Evolutionary conservation across 768 basidiomycete genomes (phyloP), one percentile per base, ranked within the genome.

Genomic region (Roridomyces roridus): DNA sequence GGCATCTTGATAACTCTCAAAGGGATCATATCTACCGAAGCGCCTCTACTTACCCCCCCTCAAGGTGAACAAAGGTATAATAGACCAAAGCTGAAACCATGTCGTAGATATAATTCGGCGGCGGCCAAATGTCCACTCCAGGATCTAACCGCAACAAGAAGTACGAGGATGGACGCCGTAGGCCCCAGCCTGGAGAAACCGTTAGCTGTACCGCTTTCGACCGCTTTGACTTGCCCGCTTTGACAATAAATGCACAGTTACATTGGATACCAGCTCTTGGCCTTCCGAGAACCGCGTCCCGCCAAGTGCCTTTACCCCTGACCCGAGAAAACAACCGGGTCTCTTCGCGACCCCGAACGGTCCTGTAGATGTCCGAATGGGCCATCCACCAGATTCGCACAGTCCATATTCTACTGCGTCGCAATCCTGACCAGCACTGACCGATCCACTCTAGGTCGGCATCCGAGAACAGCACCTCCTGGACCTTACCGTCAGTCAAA

Each of bases 1-100:
- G 60, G 60, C 50, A 61, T 61, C 60, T 48, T 50, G 60, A 61
- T 61, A 57, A 46, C 42, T 61, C 46, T 57, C 46, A 61, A 61
- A 61, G 60, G 60, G 60, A 61, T 61, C 60, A 60, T 60, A 60
- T 47, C 44, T 49, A 36, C 51, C 40, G 31, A 55, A 53, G 51
- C 15, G 35, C 24, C 24, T 42, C n/a, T 35, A 17, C 8, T 28
- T 42, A 17, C 49, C 37, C 20, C 26, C 43, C 59, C 54, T 51
- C 59, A 37, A 23, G 35, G 45, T n/a, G 50, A 56, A 55, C 54
- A 55, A 60, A 60, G 49, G 59, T 60, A 60, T 60, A 60, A 60
- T 60, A 60, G 54, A 51, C 48, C 59, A 48, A n/a, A 48, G 29
- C 24, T 26, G 35, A 39, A 45, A 34, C 48, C 34, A 52, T 60